These are phyloP conservation scores for Phytophthora pluvialis DNA, from an alignment of 352 stramenopile genomes.

Conservation along the genomic window DNA sequence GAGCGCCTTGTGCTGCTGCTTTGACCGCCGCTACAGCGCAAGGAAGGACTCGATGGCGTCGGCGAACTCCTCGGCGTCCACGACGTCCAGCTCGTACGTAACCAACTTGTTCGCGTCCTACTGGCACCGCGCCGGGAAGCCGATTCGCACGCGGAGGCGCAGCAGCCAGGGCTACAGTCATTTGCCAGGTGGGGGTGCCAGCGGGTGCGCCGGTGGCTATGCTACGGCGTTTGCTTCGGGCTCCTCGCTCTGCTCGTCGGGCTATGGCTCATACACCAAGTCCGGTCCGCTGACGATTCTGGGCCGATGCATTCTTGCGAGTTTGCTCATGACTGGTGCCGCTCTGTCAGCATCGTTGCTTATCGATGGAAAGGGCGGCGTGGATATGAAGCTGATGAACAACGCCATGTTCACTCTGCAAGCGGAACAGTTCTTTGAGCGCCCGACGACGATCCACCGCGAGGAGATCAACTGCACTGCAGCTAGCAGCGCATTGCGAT, in stretches of 20 bases:
- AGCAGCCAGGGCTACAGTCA: slow-evolving; percentile 30
- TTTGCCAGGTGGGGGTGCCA: slow-evolving; percentile 27
- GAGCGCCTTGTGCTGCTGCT: slow-evolving; percentile 41
- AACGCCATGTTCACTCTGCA: slow-evolving; percentile 73
- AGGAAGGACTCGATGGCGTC: slow-evolving; percentile 71
- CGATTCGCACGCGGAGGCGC: slow-evolving; percentile 26
- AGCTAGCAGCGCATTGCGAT: slow-evolving; percentile 53
- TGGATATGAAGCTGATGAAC: slow-evolving; percentile 80
- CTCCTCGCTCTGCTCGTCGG: slow-evolving; percentile 31
- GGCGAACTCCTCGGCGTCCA: slow-evolving; percentile 18
- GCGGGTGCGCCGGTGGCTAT: slow-evolving; percentile 29
- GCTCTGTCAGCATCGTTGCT: slow-evolving; percentile 59
- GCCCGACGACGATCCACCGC: slow-evolving; percentile 39
- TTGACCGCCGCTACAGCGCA: slow-evolving; percentile 29
- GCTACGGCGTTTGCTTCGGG: slow-evolving; percentile 29
- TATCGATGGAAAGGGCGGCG: slow-evolving; percentile 46
- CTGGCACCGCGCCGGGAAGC: slow-evolving; percentile 41
- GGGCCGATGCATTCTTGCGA: slow-evolving; percentile 39
- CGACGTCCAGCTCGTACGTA: slow-evolving; percentile 29
- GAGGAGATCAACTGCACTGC: slow-evolving; percentile 72
- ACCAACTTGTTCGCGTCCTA: slow-evolving; percentile 54
- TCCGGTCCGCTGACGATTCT: slow-evolving; percentile 36
- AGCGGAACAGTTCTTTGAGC: slow-evolving; percentile 60
- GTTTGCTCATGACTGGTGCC: slow-evolving; percentile 31
- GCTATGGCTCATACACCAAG: slow-evolving; percentile 39